Percentiles rank a stretch among this genome's conserved stretches.
These are phyloP conservation scores for Sutorius eximius DNA, from an alignment of 1,284 basidiomycete genomes.

Conservation along the genomic window DNA sequence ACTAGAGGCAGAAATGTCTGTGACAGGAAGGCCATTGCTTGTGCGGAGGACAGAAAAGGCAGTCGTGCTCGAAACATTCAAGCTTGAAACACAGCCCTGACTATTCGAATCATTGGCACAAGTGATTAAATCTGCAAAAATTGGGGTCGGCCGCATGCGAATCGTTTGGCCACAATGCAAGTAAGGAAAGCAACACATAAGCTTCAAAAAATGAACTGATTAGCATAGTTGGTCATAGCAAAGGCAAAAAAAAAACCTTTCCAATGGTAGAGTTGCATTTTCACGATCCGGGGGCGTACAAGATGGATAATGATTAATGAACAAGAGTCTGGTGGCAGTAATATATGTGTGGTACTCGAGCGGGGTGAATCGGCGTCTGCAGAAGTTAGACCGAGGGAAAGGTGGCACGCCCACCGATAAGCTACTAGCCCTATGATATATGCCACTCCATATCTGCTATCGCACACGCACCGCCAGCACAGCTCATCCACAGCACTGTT, in stretches of 20 bases:
- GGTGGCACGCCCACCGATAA: too few relatives aligned
- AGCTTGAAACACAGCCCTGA: slow-evolving; percentile 1
- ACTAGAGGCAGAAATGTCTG: not conserved
- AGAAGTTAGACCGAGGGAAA: too few relatives aligned
- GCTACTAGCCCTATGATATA: too few relatives aligned
- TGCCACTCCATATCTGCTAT: too few relatives aligned
- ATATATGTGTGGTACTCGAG: too few relatives aligned
- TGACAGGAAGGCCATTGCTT: slow-evolving; percentile 7
- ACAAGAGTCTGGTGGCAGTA: too few relatives aligned
- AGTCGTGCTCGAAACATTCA: slow-evolving; percentile 11
- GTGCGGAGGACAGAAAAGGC: slow-evolving; percentile 20
- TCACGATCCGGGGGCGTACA: not conserved
- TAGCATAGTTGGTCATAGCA: too few relatives aligned
- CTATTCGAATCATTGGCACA: slow-evolving; percentile 12
- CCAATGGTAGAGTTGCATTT: slow-evolving; percentile 2
- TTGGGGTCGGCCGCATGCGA: slow-evolving; percentile 6
- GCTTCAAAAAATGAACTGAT: slow-evolving; percentile 10
- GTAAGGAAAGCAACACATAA: not conserved
- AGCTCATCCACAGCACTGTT: too few relatives aligned
- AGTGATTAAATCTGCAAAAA: not conserved
- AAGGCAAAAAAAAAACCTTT: slow-evolving; percentile 8
- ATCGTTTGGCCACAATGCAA: not conserved
- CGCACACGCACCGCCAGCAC: too few relatives aligned
- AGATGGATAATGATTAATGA: too few relatives aligned
- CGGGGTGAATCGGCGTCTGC: too few relatives aligned